Evolutionary conservation across 768 basidiomycete genomes (phyloP).

Genomic region (Termitomyces eurrhizus): DNA sequence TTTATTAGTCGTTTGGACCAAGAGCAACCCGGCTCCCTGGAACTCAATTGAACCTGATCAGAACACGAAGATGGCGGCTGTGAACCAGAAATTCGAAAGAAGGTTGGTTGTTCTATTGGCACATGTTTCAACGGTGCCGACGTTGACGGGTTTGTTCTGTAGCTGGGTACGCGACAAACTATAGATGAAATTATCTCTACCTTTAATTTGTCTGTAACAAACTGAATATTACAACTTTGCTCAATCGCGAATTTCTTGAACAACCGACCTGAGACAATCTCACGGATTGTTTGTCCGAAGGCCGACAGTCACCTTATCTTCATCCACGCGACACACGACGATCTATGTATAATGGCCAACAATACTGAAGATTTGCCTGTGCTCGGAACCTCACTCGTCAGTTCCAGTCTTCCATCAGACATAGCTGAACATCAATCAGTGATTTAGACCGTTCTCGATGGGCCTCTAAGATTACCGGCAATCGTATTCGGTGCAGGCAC

Average conservation of each 20-base stretch:
- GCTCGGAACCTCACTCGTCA: conserved; percentile 37
- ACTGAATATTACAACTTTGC: conserved; percentile 14
- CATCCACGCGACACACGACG: neutral
- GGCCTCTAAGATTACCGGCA: conserved; percentile 34
- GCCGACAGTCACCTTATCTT: conserved; percentile 1
- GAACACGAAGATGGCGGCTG: conserved; percentile 63
- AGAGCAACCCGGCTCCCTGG: conserved; percentile 86
- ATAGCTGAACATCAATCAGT: neutral
- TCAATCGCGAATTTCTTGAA: neutral
- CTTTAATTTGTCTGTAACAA: conserved; percentile 16
- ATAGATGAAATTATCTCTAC: conserved; percentile 31
- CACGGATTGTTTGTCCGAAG: conserved; percentile 3
- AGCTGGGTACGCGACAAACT: conserved; percentile 80
- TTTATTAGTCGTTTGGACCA: conserved; percentile 50
- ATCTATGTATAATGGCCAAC: neutral
- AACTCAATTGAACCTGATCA: conserved; percentile 74
- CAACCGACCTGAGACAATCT: conserved; percentile 1
- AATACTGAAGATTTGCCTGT: conserved; percentile 32
- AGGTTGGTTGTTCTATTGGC: conserved; percentile 39
- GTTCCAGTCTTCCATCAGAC: conserved; percentile 12
- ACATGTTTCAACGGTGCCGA: conserved; percentile 6
- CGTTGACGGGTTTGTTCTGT: conserved; percentile 3
- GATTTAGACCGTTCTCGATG: conserved; percentile 28
- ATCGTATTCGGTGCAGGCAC: conserved; percentile 73
- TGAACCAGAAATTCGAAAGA: conserved; percentile 75